Percentiles rank a stretch among this genome's conserved stretches.
These are phyloP conservation scores for Blumeria hordei DNA, from an alignment of 2,329 filamentous ascomycete genomes.

Conservation along the genomic window DNA sequence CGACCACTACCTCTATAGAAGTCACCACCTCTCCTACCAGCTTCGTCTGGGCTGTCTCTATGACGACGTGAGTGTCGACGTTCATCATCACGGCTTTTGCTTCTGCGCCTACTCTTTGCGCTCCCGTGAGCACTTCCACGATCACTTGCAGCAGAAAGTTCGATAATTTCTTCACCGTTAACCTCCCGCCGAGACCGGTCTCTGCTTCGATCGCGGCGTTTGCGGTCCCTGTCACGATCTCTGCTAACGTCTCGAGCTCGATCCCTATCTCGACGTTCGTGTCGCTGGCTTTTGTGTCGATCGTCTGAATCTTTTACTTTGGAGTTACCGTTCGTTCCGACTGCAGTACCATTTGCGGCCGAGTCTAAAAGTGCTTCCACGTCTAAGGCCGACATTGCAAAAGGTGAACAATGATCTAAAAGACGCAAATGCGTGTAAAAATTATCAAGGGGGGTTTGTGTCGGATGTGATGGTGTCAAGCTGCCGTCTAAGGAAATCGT, in stretches of 20 bases:
- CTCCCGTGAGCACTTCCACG: slow-evolving; percentile 42
- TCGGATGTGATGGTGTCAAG: too few relatives aligned
- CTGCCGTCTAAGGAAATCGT: too few relatives aligned
- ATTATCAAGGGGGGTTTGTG: too few relatives aligned
- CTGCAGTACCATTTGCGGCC: slow-evolving; percentile 37
- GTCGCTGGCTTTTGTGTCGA: slow-evolving; percentile 28
- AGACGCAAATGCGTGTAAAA: too few relatives aligned
- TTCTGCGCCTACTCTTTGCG: slow-evolving; percentile 60
- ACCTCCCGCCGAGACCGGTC: slow-evolving; percentile 22
- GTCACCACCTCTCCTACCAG: slow-evolving; percentile 31
- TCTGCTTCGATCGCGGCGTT: slow-evolving; percentile 32
- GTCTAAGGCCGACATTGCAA: slow-evolving; percentile 44
- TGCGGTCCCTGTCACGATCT: slow-evolving; percentile 30
- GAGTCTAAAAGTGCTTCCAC: slow-evolving; percentile 83
- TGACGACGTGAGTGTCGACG: slow-evolving; percentile 49
- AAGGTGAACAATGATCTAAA: neutral
- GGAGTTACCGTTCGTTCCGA: slow-evolving; percentile 18
- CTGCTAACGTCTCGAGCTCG: slow-evolving; percentile 29
- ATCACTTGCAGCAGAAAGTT: slow-evolving; percentile 49
- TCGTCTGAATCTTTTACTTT: slow-evolving; percentile 30
- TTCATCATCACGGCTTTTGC: slow-evolving; percentile 54
- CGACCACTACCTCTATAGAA: slow-evolving; percentile 43
- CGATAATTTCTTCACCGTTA: slow-evolving; percentile 26
- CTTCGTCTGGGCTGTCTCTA: slow-evolving; percentile 27
- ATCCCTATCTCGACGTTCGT: slow-evolving; percentile 27